Evolutionary conservation across 2,329 filamentous ascomycete species (phyloP).

Genomic region (Diaporthe caulivora): DNA sequence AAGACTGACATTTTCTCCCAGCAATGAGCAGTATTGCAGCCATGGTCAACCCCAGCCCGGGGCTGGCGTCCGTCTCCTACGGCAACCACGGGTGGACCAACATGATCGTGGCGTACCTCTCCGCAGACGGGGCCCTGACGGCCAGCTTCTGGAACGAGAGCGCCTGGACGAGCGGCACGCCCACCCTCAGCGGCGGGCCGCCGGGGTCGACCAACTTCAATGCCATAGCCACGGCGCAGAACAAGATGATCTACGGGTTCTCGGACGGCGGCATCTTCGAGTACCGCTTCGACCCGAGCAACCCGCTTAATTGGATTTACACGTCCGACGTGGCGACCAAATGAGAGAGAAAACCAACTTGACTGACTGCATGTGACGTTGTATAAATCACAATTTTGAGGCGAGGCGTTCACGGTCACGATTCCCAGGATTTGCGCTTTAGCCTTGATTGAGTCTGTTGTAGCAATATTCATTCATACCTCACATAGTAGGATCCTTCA

Average conservation of each 20-base stretch:
- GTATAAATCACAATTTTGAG: constrained; percentile 17
- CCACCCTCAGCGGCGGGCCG: background rate
- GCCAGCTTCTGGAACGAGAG: constrained; percentile 4
- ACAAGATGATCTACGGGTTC: constrained; percentile 15
- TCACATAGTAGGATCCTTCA: background rate
- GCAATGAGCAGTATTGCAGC: background rate
- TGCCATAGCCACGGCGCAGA: constrained; percentile 17
- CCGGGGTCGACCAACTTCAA: background rate
- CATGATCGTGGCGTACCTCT: constrained; percentile 24
- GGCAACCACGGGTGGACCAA: constrained; percentile 28
- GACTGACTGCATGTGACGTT: background rate
- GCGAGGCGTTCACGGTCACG: constrained; percentile 23
- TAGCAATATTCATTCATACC: background rate
- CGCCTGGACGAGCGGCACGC: background rate
- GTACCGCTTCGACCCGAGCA: constrained; percentile 1
- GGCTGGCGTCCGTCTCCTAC: constrained; percentile 24
- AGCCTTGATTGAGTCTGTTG: constrained; percentile 7
- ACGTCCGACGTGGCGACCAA: constrained; percentile 17
- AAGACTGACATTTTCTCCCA: constrained; percentile 8
- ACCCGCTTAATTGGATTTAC: constrained; percentile 17
- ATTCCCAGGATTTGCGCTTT: constrained; percentile 29
- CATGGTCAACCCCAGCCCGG: constrained; percentile 17
- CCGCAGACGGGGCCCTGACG: constrained; percentile 8
- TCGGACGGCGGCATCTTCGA: constrained; percentile 12
- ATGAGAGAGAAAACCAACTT: background rate